Base-by-base conservation (phyloP, 2,329 filamentous ascomycete genomes). In the Neonectria neomacrospora region DNA sequence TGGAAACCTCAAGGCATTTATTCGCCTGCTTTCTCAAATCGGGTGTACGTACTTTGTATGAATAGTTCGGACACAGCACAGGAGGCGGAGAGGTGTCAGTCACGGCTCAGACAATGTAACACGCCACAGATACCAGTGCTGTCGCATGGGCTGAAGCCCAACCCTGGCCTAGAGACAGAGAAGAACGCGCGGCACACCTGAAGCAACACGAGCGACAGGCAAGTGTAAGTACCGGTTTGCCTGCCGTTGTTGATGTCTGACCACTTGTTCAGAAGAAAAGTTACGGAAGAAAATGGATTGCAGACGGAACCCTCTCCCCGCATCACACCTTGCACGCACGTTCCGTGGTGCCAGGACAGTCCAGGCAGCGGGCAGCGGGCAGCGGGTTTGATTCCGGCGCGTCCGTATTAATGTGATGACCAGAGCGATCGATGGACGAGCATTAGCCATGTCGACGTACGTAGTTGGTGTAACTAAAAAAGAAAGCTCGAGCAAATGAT, bases 311-410 rank as follows among this genome's bases (percentile, higher is more conserved):
- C 53, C 54, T 57, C 61, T 48, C 22, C 41, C 41, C 11, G 23
- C 53, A 57, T 67, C 55, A 57, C 63, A 67, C 59, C 41, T 54
- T 61, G 32, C 34, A 42, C 55, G 57, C 63, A 63, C 58, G 55
- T 53, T 26, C 30, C 52, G 26, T 28, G 18, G 23, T 8, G 47
- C 22, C 48, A 52, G 50, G 22, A 22, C 37, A 62, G 28, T 44
- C 50, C 48, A 16, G 54, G 32, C 54, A 44, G 47, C 58, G 58
- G 48, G 32, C 54, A 44, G 47, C 58, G 58, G 48, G 52, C 59
- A 42, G 58, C 64, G 57, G 52, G 48, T 59, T 39, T 28, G 34
- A 34, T 66, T 28, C 66, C 47, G 59, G 64, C 28, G 45, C 51
- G 32, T 55, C 56, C 47, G 54, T 23, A 54, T 28, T 16, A 37